Percentiles rank a stretch among this genome's conserved stretches.
Evolutionary conservation across 1,284 basidiomycete genomes (phyloP).

Genomic region (Leccinum subrobustum): DNA sequence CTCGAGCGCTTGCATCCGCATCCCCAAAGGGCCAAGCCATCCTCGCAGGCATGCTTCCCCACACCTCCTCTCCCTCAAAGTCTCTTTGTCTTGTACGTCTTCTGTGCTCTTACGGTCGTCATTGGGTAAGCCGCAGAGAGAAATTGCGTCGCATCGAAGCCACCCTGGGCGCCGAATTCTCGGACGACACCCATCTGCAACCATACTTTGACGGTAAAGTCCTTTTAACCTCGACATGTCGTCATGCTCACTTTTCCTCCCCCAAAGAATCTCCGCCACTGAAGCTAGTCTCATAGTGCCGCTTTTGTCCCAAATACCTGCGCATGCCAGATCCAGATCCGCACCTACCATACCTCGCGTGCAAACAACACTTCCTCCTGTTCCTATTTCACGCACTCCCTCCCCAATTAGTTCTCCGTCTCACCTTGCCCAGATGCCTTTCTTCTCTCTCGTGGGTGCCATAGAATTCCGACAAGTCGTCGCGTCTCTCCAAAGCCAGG

Average conservation of each 20-base stretch:
- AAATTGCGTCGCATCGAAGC: conserved; percentile 46
- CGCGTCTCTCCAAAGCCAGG: conserved; percentile 69
- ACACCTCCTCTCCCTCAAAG: conserved; percentile 44
- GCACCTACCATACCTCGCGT: conserved; percentile 40
- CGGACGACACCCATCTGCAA: conserved; percentile 43
- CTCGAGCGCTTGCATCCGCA: conserved; percentile 63
- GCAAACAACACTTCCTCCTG: conserved; percentile 40
- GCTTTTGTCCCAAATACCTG: conserved; percentile 27
- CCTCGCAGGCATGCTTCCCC: conserved; percentile 44
- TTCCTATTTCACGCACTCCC: conserved; percentile 38
- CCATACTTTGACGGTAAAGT: conserved; percentile 61
- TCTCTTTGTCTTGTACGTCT: conserved; percentile 66
- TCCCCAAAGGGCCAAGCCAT: conserved; percentile 59
- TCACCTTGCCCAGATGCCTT: conserved; percentile 57
- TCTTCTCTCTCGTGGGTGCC: conserved; percentile 89
- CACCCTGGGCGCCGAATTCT: conserved; percentile 60
- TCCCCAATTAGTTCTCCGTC: conserved; percentile 37
- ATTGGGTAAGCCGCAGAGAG: conserved; percentile 61
- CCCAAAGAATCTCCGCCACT: conserved; percentile 15
- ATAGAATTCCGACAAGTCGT: conserved; percentile 93
- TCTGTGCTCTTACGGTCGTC: conserved; percentile 81
- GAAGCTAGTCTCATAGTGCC: conserved; percentile 17
- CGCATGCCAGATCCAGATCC: conserved; percentile 38
- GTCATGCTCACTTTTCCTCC: conserved; percentile 15
- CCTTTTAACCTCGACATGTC: conserved; percentile 22